Conservation (phyloP, 2,329 filamentous ascomycete species). For the Emericellopsis atlantica region DNA sequence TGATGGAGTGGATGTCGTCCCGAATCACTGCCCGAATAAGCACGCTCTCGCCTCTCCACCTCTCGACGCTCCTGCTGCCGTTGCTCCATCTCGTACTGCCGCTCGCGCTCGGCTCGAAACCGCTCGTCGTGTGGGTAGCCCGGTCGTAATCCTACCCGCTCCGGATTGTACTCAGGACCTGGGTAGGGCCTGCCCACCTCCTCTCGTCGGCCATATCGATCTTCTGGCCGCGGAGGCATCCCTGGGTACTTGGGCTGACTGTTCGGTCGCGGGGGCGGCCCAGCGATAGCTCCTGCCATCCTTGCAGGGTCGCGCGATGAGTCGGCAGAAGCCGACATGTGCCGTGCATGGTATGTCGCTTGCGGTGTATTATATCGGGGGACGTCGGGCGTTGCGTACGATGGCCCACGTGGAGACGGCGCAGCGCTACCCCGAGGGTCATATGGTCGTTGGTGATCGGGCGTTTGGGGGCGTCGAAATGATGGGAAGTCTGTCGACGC, state of each 20-base stretch:
- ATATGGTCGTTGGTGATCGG: conserved; percentile 51
- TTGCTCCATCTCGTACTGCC: conserved; percentile 29
- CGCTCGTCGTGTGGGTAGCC: conserved; percentile 35
- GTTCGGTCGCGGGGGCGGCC: conserved; percentile 33
- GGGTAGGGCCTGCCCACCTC: conserved; percentile 24
- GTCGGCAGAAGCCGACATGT: conserved; percentile 34
- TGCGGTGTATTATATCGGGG: conserved; percentile 49
- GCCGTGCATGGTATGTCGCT: conserved; percentile 33
- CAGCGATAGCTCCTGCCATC: conserved; percentile 14
- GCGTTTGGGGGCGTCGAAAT: conserved; percentile 58
- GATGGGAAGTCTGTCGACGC: conserved; percentile 45
- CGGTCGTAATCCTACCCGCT: conserved; percentile 30
- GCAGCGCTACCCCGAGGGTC: conserved; percentile 30
- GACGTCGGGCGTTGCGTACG: conserved; percentile 42
- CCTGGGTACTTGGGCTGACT: conserved; percentile 37
- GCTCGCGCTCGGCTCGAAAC: conserved; percentile 34
- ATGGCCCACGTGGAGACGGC: conserved; percentile 32
- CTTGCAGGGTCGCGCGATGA: conserved; percentile 24
- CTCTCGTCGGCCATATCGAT: conserved; percentile 36
- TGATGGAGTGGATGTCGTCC: conserved; percentile 26
- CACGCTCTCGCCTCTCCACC: conserved; percentile 29
- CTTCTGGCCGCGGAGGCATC: conserved; percentile 30
- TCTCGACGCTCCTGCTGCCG: conserved; percentile 30
- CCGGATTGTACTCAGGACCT: conserved; percentile 38
- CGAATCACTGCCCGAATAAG: conserved; percentile 35